phyloP scores from a whole-genome alignment of 345 rosid genomes.

The Acer negundo region DNA sequence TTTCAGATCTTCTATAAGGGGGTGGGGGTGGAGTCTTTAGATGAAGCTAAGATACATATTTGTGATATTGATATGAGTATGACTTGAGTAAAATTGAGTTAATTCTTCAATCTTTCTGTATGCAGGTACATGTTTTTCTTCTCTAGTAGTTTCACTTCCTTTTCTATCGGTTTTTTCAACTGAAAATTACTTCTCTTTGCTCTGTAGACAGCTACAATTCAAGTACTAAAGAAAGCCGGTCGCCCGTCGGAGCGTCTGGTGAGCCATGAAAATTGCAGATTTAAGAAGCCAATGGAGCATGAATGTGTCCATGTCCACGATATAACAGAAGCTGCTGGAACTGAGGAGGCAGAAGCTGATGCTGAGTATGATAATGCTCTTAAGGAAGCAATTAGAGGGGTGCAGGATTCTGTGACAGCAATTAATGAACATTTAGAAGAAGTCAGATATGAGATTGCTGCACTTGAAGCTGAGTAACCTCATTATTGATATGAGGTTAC shows the following conservation, averaged over 20 bases:
- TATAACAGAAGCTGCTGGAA: conserved; percentile 80
- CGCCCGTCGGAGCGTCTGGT: conserved; percentile 76
- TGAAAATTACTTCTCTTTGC: conserved; percentile 14
- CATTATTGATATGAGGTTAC: not conserved
- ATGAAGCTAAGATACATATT: too few relatives aligned
- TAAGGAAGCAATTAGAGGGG: conserved; percentile 87
- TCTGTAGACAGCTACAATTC: conserved; percentile 75
- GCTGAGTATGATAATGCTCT: conserved; percentile 81
- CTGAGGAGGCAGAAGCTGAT: conserved; percentile 93
- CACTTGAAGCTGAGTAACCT: conserved; percentile 49
- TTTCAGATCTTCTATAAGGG: too few relatives aligned
- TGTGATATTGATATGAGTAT: not conserved
- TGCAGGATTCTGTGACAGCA: conserved; percentile 77
- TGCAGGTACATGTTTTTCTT: not conserved
- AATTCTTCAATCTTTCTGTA: not conserved
- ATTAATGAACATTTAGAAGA: conserved; percentile 87
- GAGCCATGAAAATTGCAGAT: conserved; percentile 74
- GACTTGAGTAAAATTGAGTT: not conserved
- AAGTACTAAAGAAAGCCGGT: conserved; percentile 84
- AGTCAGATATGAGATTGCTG: conserved; percentile 73
- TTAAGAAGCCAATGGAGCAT: conserved; percentile 67
- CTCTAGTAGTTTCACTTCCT: not conserved
- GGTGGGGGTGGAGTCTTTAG: too few relatives aligned
- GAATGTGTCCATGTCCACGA: conserved; percentile 83
- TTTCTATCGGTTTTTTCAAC: not conserved